A percentile compares a stretch with the other conserved stretches of the same genome.
Evolutionary conservation across 768 basidiomycete genomes (phyloP).

Genomic region (Boletus tomentosulus): DNA sequence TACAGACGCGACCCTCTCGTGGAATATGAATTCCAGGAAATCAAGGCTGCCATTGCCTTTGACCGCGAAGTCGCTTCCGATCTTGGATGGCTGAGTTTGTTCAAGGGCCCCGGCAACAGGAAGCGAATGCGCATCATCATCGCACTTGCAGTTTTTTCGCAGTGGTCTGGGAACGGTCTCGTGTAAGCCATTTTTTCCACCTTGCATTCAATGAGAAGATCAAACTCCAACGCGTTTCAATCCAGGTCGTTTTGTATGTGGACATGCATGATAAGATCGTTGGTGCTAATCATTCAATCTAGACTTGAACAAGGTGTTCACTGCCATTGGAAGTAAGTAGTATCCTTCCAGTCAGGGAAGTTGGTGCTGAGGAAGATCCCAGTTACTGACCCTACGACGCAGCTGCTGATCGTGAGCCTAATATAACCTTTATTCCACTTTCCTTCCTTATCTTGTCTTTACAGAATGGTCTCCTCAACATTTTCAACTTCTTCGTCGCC

Average conservation of each 20-base stretch:
- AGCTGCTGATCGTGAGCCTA: conserved; percentile 37
- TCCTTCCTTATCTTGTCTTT: background rate
- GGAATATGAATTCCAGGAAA: conserved; percentile 60
- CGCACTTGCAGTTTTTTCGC: conserved; percentile 56
- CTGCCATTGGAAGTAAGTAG: conserved; percentile 43
- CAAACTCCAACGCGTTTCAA: background rate
- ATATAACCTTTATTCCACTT: background rate
- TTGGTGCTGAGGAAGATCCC: background rate
- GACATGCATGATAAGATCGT: background rate
- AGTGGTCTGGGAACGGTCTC: conserved; percentile 54
- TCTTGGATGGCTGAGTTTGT: conserved; percentile 42
- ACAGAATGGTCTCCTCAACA: conserved; percentile 51
- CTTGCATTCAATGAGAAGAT: background rate
- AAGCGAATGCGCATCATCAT: conserved; percentile 53
- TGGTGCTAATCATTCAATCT: background rate
- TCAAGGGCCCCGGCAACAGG: conserved; percentile 50
- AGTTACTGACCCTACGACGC: conserved; percentile 44
- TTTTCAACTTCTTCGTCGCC: conserved; percentile 55
- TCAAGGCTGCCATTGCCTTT: conserved; percentile 51
- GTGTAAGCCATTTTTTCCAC: conserved; percentile 23
- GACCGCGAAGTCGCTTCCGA: conserved; percentile 39
- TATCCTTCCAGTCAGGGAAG: background rate
- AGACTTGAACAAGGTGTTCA: conserved; percentile 53
- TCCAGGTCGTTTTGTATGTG: conserved; percentile 28
- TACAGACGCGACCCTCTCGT: conserved; percentile 37